Evolutionary conservation across 2,329 filamentous ascomycete genomes (phyloP), one percentile per base, ranked within the genome.

Genomic region (Apiospora saccharicola): DNA sequence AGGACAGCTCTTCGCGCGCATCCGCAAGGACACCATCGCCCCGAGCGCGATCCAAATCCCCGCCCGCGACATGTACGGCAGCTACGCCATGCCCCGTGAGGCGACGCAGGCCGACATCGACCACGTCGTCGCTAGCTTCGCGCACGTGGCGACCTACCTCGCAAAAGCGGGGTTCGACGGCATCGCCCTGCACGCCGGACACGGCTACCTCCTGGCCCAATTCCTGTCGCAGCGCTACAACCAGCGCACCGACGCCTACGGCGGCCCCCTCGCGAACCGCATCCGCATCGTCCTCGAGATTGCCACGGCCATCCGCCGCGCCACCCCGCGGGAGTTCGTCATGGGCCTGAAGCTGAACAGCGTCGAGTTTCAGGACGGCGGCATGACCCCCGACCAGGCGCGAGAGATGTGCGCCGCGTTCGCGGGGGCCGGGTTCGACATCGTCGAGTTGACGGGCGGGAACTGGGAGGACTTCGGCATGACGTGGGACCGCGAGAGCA

Each of bases 131-230:
- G 85, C 89, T 26, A 86, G 86, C 2, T 73, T 73, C 51, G 53
- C 51, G 4, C 61, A 71, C 22, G 51, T 51, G 0, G 90, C 90
- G 0, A 87, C 89, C 76, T 92, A 87, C 74, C 82, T 89, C 3
- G 85, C 92, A 72, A 89, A 89, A 77, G 90, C 90, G 0, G 91
- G 91, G 2, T 93, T 85, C 68, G 84, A 88, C 74, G 86, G 87
- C 3, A 80, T 88, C 37, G 75, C 87, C 75, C 79, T 89, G 10
- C 88, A 90, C 75, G 86, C 80, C 22, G 88, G 87, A 1, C 87
- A 89, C 75, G 87, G 88, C 1, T 89, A 88, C 75, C 83, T 90
- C 2, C 78, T 89, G 4, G 82, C 85, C 4, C 86, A 88, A 74
- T 90, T 89, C 79, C 81, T 89, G 30, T 85, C 85, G 1, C 81